A percentile compares a stretch with the other conserved stretches of the same genome.
Conservation (phyloP, 1,284 basidiomycete species). For the Uromyces viciae-fabae region DNA sequence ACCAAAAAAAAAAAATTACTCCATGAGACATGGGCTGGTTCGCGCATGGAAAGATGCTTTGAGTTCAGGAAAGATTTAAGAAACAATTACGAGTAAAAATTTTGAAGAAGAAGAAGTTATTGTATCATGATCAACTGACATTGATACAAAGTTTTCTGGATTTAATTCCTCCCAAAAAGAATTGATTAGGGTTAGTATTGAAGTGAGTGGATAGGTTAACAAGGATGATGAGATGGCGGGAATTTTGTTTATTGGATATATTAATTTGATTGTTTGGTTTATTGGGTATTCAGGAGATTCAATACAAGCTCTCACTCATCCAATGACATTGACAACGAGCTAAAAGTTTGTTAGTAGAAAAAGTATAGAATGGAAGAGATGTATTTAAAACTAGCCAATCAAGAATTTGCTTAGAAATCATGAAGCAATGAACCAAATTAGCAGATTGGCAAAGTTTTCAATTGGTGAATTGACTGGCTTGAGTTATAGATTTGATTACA, state of each 20-base stretch:
- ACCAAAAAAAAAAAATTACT: no score
- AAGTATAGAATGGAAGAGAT: background rate
- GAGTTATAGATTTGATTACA: slow-evolving; percentile 46
- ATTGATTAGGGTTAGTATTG: no score
- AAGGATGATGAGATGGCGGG: slow-evolving; percentile 53
- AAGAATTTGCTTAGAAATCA: slow-evolving; percentile 73
- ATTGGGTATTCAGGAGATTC: slow-evolving; percentile 54
- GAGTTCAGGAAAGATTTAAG: no score
- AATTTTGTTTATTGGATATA: slow-evolving; percentile 46
- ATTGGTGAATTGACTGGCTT: slow-evolving; percentile 60
- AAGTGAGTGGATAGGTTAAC: no score
- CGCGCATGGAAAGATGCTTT: no score
- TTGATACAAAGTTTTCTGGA: no score
- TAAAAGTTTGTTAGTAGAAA: slow-evolving; percentile 53
- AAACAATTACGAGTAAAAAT: no score
- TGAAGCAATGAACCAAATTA: slow-evolving; percentile 71
- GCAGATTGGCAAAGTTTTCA: slow-evolving; percentile 84
- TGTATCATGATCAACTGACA: no score
- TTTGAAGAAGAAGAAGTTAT: no score
- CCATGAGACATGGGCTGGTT: no score
- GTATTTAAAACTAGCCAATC: slow-evolving; percentile 59
- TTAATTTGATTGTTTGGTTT: slow-evolving; percentile 55
- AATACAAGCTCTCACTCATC: slow-evolving; percentile 51
- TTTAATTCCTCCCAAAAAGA: no score
- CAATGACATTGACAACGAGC: slow-evolving; percentile 44